Conservation (phyloP, 768 basidiomycete genomes). For the Lentinula detonsa region DNA sequence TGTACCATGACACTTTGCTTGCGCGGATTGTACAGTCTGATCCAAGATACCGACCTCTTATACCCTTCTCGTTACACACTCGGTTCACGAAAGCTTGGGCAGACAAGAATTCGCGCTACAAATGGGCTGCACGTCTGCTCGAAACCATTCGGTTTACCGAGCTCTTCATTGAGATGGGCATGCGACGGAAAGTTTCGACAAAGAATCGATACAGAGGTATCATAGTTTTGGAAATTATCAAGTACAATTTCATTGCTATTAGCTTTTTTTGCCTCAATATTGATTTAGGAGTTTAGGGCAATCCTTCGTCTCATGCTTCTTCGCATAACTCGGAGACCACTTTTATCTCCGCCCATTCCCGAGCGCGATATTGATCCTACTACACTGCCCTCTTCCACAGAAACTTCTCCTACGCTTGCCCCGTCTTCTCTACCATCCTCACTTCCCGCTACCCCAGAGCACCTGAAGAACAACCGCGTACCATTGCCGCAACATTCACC, state of each 20-base stretch:
- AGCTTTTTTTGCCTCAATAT: conserved; percentile 5
- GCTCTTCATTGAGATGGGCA: conserved; percentile 85
- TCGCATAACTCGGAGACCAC: conserved; percentile 67
- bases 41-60: conserved; percentile 67
- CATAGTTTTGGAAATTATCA: conserved; percentile 72
- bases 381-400: conserved; percentile 46
- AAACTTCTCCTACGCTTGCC: conserved; percentile 55
- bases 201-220: conserved; percentile 72
- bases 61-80: conserved; percentile 73
- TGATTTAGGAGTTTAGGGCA: conserved; percentile 41
- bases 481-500: conserved; percentile 62
- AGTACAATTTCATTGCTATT: conserved; percentile 42
- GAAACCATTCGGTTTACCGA: conserved; percentile 78
- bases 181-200: conserved; percentile 63
- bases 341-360: conserved; percentile 74
- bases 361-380: conserved; percentile 85
- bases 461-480: conserved; percentile 72
- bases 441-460: conserved; percentile 63
- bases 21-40: conserved; percentile 55
- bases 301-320: conserved; percentile 69
- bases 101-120: conserved; percentile 63
- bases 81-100: conserved; percentile 90
- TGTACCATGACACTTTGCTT: conserved; percentile 95
- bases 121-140: conserved; percentile 69
- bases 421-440: conserved; percentile 54